These are phyloP conservation scores for Lanmaoa pseudosensibilis DNA, from an alignment of 768 basidiomycete species.

Conservation along the genomic window DNA sequence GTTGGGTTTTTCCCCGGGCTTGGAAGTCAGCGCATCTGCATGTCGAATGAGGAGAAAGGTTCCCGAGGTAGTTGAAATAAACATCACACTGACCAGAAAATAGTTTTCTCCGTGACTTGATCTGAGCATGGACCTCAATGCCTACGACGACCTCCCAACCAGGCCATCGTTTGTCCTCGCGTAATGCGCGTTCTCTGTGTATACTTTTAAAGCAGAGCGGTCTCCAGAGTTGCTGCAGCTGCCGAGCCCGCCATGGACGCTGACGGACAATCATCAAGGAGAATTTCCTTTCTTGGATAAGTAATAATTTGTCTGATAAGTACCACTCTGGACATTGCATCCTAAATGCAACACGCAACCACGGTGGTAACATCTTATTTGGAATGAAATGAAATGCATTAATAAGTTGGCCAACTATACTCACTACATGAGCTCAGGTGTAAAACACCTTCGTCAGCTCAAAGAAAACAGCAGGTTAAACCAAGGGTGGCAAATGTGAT, in stretches of 20 bases:
- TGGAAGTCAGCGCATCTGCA: conserved; percentile 43
- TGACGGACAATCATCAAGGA: conserved; percentile 23
- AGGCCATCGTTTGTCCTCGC: conserved; percentile 55
- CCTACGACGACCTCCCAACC: conserved; percentile 92
- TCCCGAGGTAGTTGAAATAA: too few relatives aligned
- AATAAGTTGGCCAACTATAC: too few relatives aligned
- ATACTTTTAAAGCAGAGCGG: not conserved
- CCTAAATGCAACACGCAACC: not conserved
- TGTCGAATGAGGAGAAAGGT: not conserved
- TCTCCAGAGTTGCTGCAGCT: conserved; percentile 17
- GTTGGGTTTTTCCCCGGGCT: conserved; percentile 60
- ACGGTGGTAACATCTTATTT: too few relatives aligned
- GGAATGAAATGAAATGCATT: too few relatives aligned
- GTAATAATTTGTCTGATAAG: not conserved
- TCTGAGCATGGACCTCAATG: conserved; percentile 94
- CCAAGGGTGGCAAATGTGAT: too few relatives aligned
- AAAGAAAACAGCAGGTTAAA: too few relatives aligned
- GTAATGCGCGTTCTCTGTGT: conserved; percentile 4
- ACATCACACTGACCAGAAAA: conserved; percentile 63
- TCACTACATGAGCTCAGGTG: too few relatives aligned
- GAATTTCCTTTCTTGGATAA: conserved; percentile 14
- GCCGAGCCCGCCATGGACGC: conserved; percentile 15
- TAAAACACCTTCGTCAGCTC: too few relatives aligned
- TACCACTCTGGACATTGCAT: not conserved
- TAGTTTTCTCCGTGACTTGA: conserved; percentile 83